phyloP scores from a whole-genome alignment of 805 yeast genomes.

The Yarrowia yakushimensis region DNA sequence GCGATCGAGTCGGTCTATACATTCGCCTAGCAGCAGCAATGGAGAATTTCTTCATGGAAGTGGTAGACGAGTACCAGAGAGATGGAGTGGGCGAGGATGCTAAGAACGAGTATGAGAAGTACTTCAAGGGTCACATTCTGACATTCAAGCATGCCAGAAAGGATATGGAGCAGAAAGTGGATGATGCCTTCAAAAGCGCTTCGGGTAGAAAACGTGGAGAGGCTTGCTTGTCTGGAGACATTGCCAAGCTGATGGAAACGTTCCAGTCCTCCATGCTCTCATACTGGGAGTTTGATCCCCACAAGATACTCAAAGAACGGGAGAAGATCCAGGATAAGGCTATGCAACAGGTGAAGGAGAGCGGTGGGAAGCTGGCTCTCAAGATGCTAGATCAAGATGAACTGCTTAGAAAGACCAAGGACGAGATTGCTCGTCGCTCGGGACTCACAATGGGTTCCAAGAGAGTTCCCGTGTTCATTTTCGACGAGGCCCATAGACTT shows the following conservation, averaged over 20 bases:
- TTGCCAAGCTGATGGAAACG: slow-evolving; percentile 27
- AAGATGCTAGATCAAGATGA: slow-evolving; percentile 16
- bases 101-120: slow-evolving; percentile 23
- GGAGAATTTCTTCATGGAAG: slow-evolving; percentile 26
- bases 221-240: slow-evolving; percentile 26
- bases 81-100: slow-evolving; percentile 26
- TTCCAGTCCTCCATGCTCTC: slow-evolving; percentile 27
- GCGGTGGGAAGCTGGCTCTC: background rate
- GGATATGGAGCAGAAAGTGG: slow-evolving; percentile 26
- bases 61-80: slow-evolving; percentile 25
- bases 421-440: slow-evolving; percentile 12
- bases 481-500: slow-evolving; percentile 31
- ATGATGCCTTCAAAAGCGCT: slow-evolving; percentile 18
- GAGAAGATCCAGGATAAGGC: slow-evolving; percentile 20
- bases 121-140: slow-evolving; percentile 29
- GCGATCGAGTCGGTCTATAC: slow-evolving; percentile 28
- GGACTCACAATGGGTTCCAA: slow-evolving; percentile 15
- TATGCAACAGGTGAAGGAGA: slow-evolving; percentile 6
- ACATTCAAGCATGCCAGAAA: slow-evolving; percentile 29
- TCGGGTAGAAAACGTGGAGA: background rate
- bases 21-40: slow-evolving; percentile 27
- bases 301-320: slow-evolving; percentile 21
- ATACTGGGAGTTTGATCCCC: slow-evolving; percentile 30
- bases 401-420: slow-evolving; percentile 13
- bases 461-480: slow-evolving; percentile 28